Evolutionary conservation across 2,329 filamentous ascomycete genomes (phyloP).

Genomic region (Leptosphaerulina australis): DNA sequence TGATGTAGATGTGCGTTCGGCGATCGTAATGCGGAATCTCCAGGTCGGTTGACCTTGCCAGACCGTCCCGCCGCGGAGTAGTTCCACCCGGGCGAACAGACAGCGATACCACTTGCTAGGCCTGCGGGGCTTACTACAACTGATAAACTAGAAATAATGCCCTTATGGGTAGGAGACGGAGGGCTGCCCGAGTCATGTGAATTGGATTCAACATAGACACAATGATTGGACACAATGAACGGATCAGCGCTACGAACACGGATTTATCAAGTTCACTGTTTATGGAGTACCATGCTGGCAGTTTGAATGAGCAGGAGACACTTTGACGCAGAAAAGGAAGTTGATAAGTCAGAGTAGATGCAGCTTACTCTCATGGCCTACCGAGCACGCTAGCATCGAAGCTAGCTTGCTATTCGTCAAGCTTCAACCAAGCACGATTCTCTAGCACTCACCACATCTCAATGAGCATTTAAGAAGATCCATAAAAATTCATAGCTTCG

Average conservation of each 20-base stretch:
- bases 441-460: neutral
- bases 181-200: neutral
- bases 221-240: neutral
- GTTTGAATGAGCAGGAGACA: neutral
- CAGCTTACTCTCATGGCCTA: neutral
- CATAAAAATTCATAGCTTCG: neutral
- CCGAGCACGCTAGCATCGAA: too few relatives aligned
- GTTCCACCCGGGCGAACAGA: neutral
- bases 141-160: neutral
- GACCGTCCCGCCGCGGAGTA: neutral
- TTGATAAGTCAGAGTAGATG: neutral
- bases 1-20: slow-evolving; percentile 6
- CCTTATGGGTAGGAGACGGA: neutral
- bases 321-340: neutral
- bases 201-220: neutral
- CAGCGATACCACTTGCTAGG: neutral
- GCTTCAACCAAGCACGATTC: slow-evolving; percentile 1
- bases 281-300: neutral
- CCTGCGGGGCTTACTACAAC: neutral
- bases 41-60: neutral
- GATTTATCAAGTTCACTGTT: too few relatives aligned
- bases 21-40: slow-evolving; percentile 10
- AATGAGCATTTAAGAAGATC: too few relatives aligned
- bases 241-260: too few relatives aligned
- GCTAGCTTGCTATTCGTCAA: neutral